Base-by-base conservation (phyloP, 257 asterid genomes). In the Eustoma russellianum region DNA sequence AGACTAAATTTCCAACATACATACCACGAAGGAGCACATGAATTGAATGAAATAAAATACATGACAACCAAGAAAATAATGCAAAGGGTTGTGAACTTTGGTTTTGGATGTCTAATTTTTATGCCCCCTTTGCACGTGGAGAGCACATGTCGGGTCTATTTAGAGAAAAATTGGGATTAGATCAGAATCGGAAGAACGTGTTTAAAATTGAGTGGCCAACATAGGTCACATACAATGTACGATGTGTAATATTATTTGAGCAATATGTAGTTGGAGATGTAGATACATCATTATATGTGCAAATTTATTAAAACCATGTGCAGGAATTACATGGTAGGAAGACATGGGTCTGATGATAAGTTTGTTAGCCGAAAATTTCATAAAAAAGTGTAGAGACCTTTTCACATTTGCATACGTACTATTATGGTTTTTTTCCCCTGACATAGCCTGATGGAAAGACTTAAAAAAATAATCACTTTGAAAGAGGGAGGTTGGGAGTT, bases 91-190 rank as follows among this genome's bases (percentile, higher is more conserved):
- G 40, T 63, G 70, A n/a, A 55, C 52, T 74, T 66, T 74, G 70
- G 66, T 58, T 35, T n/a, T n/a, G n/a, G 41, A 4, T 18, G 13
- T 28, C 17, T 17, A 7, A n/a, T n/a, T n/a, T n/a, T n/a, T 40
- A 68, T 50, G 50, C 60, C 72, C 70, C 61, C 78, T 59, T 62
- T 60, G 68, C 81, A 78, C 85, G 69, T 78, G 81, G 85, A 50
- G 48, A 59, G 48, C 80, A 74, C 81, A 75, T 78, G 81, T 74
- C 3, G 47, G 38, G 70, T 53, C 48, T 19, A 52, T 43, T 60
- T 61, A 41, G 44, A 41, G 45, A 24, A 19, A 33, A 30, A 17
- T 51, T 12, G 12, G 40, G 64, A 57, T 49, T 40, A 28, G 64
- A 50, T 56, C 24, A 33, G 57, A 57, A 17, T 7, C 8, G 47